Evolutionary conservation across 768 basidiomycete genomes (phyloP).

Genomic region (Pleurotus djamor): DNA sequence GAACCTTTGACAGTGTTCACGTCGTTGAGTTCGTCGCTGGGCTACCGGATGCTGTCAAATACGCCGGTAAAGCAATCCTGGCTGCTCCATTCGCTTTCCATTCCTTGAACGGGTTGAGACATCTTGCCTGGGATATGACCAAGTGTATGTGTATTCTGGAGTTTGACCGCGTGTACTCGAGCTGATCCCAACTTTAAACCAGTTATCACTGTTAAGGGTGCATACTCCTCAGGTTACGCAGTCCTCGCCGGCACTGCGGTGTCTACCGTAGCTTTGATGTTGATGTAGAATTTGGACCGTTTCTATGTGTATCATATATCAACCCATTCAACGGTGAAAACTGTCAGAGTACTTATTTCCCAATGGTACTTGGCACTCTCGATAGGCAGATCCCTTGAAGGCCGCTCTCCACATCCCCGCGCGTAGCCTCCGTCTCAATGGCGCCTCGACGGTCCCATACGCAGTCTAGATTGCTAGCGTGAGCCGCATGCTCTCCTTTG

Average conservation of each 20-base stretch:
- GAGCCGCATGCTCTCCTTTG: too few relatives aligned
- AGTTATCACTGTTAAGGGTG: slow-evolving; percentile 83
- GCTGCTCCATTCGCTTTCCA: slow-evolving; percentile 92
- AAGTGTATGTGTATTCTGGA: slow-evolving; percentile 66
- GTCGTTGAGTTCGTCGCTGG: slow-evolving; percentile 69
- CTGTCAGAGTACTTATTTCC: neutral
- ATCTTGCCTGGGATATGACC: slow-evolving; percentile 86
- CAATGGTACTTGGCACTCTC: too few relatives aligned
- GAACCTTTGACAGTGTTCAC: slow-evolving; percentile 75
- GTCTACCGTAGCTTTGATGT: slow-evolving; percentile 69
- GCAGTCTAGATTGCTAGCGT: too few relatives aligned
- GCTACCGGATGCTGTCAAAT: slow-evolving; percentile 77
- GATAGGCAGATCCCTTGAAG: too few relatives aligned
- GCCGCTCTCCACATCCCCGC: too few relatives aligned
- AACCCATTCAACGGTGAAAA: neutral
- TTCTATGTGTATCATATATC: neutral
- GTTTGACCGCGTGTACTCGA: neutral
- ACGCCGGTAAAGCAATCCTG: slow-evolving; percentile 71
- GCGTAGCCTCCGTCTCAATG: too few relatives aligned
- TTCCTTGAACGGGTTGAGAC: slow-evolving; percentile 85
- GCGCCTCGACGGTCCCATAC: too few relatives aligned
- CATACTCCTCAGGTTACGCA: slow-evolving; percentile 79
- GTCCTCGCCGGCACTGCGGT: slow-evolving; percentile 80
- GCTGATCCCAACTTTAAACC: slow-evolving; percentile 4
- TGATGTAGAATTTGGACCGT: slow-evolving; percentile 29